Percentiles rank a stretch among this genome's conserved stretches.
Evolutionary conservation across 2,329 filamentous ascomycete genomes (phyloP).

Genomic region (Penicillium hordei): DNA sequence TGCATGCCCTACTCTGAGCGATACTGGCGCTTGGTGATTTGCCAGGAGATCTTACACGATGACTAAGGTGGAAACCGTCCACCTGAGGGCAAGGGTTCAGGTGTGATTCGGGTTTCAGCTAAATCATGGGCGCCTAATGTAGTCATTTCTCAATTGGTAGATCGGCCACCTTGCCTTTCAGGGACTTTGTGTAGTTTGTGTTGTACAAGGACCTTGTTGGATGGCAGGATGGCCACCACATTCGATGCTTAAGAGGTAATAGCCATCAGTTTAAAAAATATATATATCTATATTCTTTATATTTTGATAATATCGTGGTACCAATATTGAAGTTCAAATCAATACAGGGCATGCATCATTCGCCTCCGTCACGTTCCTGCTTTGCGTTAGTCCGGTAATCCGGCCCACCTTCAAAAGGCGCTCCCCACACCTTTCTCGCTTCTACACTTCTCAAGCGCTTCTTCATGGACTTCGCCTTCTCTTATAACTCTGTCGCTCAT

Average conservation of each 20-base stretch:
- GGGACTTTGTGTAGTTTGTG: not conserved
- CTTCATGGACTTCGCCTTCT: slow-evolving; percentile 28
- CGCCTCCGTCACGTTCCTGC: slow-evolving; percentile 42
- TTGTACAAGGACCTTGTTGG: not conserved
- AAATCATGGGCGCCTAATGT: slow-evolving; percentile 3
- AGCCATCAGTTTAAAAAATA: not conserved
- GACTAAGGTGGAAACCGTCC: not conserved
- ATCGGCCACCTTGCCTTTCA: not conserved
- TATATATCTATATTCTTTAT: not conserved
- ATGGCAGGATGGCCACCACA: not conserved
- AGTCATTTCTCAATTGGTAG: not conserved
- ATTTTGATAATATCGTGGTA: not conserved
- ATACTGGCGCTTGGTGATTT: not conserved
- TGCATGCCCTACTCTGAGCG: not conserved
- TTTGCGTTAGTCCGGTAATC: slow-evolving; percentile 40
- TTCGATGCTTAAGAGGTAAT: not conserved
- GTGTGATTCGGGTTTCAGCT: not conserved
- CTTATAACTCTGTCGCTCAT: slow-evolving; percentile 43
- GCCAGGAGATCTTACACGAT: not conserved
- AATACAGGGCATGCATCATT: slow-evolving; percentile 19
- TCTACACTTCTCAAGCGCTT: slow-evolving; percentile 25
- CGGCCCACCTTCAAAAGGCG: slow-evolving; percentile 46
- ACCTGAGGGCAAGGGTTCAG: too few species aligned
- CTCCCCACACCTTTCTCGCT: slow-evolving; percentile 31
- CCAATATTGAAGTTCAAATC: not conserved